These are phyloP conservation scores for Pyrenochaeta sp. DNA, from an alignment of 2,329 filamentous ascomycete genomes.

Conservation along the genomic window DNA sequence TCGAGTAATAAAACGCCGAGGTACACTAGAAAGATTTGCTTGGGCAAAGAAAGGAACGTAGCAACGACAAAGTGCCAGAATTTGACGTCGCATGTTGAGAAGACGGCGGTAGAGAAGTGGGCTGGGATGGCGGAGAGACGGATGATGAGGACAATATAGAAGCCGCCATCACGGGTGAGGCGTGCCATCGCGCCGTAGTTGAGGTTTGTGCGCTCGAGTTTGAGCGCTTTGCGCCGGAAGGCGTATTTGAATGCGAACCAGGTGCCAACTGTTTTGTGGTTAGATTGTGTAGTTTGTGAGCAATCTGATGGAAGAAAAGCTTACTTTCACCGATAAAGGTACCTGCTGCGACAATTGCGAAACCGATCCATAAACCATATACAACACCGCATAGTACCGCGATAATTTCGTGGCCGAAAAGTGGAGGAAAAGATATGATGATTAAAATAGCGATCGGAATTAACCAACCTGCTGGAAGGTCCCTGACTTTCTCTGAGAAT, in stretches of 20 bases:
- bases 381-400: conserved; percentile 47
- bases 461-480: conserved; percentile 46
- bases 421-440: conserved; percentile 46
- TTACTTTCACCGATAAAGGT: conserved; percentile 47
- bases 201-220: conserved; percentile 46
- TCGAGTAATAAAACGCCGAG: conserved; percentile 44
- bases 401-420: conserved; percentile 47
- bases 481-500: conserved; percentile 45
- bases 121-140: conserved; percentile 45
- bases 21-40: conserved; percentile 49
- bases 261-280: conserved; percentile 37
- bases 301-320: conserved; percentile 4
- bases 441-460: conserved; percentile 46
- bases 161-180: conserved; percentile 45
- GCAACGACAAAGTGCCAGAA: conserved; percentile 48
- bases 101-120: conserved; percentile 48
- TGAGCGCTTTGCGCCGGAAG: conserved; percentile 39
- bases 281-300: conserved; percentile 10
- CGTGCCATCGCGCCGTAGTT: conserved; percentile 49
- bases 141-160: conserved; percentile 46
- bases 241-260: conserved; percentile 48
- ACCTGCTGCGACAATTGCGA: conserved; percentile 44
- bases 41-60: conserved; percentile 44
- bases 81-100: conserved; percentile 48
- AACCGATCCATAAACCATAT: conserved; percentile 46